Conservation (phyloP, 2,329 filamentous ascomycete species). For the Trichoderma sp. region DNA sequence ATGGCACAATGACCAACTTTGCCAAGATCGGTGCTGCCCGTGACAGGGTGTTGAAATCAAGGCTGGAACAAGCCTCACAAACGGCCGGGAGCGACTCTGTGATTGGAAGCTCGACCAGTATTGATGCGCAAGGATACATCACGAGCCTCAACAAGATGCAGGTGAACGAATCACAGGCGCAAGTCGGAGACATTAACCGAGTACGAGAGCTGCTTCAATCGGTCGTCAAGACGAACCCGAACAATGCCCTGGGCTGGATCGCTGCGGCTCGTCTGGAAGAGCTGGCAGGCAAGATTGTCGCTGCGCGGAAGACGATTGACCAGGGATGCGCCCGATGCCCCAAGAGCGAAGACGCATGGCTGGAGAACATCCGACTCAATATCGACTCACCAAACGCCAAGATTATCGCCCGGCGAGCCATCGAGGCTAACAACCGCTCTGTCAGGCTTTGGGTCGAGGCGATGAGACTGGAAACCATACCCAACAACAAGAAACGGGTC, state of each 20-base stretch:
- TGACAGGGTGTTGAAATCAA: conserved; percentile 93
- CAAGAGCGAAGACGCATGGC: conserved; percentile 91
- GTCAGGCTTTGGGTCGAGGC: conserved; percentile 92
- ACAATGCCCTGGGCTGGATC: conserved; percentile 93
- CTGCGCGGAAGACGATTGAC: conserved; percentile 82
- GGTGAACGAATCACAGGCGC: conserved; percentile 72
- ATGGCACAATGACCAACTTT: conserved; percentile 97
- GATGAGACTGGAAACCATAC: conserved; percentile 83
- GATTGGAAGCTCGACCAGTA: conserved; percentile 79
- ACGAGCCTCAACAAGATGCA: conserved; percentile 85
- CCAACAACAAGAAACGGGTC: conserved; percentile 85
- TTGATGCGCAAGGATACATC: conserved; percentile 93
- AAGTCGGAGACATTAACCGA: conserved; percentile 92
- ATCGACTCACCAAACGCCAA: conserved; percentile 84
- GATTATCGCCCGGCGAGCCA: conserved; percentile 88
- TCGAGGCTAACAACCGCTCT: conserved; percentile 85
- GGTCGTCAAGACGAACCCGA: conserved; percentile 94
- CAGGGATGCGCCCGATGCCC: conserved; percentile 88
- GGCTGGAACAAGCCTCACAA: conserved; percentile 82
- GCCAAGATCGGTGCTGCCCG: conserved; percentile 94
- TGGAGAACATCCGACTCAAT: conserved; percentile 92
- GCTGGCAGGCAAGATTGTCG: conserved; percentile 84
- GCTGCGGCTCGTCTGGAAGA: conserved; percentile 91
- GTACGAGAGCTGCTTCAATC: conserved; percentile 91
- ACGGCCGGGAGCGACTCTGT: conserved; percentile 62